These are phyloP conservation scores for Jacaranda mimosifolia DNA, from an alignment of 257 asterid species.

Conservation along the genomic window DNA sequence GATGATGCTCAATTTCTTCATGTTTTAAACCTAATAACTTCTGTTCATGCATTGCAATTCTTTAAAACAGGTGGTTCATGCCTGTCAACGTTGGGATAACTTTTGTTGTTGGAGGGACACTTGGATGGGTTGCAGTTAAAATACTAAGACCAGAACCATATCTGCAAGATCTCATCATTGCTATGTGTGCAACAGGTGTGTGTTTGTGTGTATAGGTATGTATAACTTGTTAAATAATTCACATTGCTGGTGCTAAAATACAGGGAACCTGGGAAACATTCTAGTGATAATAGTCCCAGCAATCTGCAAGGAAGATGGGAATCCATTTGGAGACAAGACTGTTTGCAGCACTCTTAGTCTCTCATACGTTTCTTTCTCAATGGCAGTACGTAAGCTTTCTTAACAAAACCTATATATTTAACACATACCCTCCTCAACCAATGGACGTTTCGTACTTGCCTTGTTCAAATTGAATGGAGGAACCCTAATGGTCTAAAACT, in stretches of 20 bases:
- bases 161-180: conserved; percentile 70
- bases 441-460: too few species aligned
- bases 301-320: conserved; percentile 70
- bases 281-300: conserved; percentile 80
- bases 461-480: too few species aligned
- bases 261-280: conserved; percentile 90
- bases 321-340: conserved; percentile 77
- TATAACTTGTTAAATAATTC: not conserved
- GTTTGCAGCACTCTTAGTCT: conserved; percentile 61
- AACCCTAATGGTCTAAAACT: not conserved
- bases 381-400: conserved; percentile 77
- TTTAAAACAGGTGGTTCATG: conserved; percentile 87
- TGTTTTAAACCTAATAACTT: not conserved
- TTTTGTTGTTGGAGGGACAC: conserved; percentile 72
- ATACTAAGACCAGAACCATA: conserved; percentile 73
- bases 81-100: conserved; percentile 82
- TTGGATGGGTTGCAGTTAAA: conserved; percentile 86
- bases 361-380: conserved; percentile 86
- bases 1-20: not conserved
- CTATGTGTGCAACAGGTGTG: conserved; percentile 87
- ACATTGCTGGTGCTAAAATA: conserved; percentile 3
- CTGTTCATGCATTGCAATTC: not conserved
- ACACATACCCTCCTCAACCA: too few species aligned
- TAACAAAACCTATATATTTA: too few species aligned
- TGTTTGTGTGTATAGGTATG: too few species aligned